These are phyloP conservation scores for Saccharata proteae DNA, from an alignment of 2,329 filamentous ascomycete genomes.

Conservation along the genomic window DNA sequence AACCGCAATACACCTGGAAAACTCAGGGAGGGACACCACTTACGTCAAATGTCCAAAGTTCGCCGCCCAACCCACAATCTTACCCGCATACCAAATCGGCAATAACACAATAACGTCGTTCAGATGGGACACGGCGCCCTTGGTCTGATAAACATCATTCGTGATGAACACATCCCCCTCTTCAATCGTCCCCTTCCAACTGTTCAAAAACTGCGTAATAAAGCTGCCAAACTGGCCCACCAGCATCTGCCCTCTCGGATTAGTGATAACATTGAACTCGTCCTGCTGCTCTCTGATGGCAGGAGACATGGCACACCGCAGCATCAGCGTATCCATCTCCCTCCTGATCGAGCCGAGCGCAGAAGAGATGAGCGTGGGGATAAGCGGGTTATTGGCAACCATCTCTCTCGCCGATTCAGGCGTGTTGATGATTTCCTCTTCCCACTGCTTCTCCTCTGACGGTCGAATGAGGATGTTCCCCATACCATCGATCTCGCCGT, in stretches of 20 bases:
- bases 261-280: slow-evolving; percentile 42
- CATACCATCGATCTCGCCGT: slow-evolving; percentile 34
- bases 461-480: slow-evolving; percentile 39
- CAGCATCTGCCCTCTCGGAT: slow-evolving; percentile 36
- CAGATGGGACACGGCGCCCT: slow-evolving; percentile 38
- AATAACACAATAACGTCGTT: slow-evolving; percentile 40
- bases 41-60: slow-evolving; percentile 39
- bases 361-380: slow-evolving; percentile 33
- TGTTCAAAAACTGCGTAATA: slow-evolving; percentile 34
- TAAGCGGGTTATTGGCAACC: slow-evolving; percentile 28
- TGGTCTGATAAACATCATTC: slow-evolving; percentile 38
- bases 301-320: slow-evolving; percentile 40
- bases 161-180: slow-evolving; percentile 41
- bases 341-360: slow-evolving; percentile 35
- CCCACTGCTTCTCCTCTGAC: slow-evolving; percentile 11
- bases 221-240: slow-evolving; percentile 41
- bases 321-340: slow-evolving; percentile 41
- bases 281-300: slow-evolving; percentile 41
- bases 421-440: slow-evolving; percentile 19
- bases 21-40: slow-evolving; percentile 18
- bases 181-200: slow-evolving; percentile 36
- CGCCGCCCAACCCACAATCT: slow-evolving; percentile 36
- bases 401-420: slow-evolving; percentile 25
- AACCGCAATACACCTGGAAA: background rate
- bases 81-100: slow-evolving; percentile 34